These are phyloP conservation scores for Coemansia sp. DNA, from an alignment of 192 early-diverging fungal species.

Conservation along the genomic window DNA sequence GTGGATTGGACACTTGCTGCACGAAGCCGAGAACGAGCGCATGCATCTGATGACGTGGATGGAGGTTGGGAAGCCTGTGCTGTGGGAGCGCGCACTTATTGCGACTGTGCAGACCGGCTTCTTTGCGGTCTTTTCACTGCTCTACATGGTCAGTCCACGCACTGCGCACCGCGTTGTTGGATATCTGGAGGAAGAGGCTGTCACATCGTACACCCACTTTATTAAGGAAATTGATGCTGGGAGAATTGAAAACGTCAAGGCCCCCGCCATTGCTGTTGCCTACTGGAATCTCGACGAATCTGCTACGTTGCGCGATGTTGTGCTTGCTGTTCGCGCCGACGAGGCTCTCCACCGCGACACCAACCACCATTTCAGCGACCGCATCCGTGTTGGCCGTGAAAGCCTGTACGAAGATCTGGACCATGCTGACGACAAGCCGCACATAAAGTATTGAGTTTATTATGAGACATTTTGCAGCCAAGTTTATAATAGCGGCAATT, in stretches of 20 bases:
- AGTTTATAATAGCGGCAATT: no score
- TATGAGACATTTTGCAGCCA: no score
- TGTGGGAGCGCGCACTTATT: constrained; percentile 68
- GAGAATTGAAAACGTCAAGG: constrained; percentile 65
- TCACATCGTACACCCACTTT: constrained; percentile 87
- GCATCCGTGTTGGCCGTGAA: constrained; percentile 57
- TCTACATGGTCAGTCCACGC: constrained; percentile 79
- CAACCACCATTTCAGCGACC: constrained; percentile 85
- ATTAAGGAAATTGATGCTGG: constrained; percentile 83
- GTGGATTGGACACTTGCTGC: constrained; percentile 87
- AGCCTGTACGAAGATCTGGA: constrained; percentile 57
- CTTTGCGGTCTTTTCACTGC: constrained; percentile 85
- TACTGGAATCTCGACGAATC: constrained; percentile 76
- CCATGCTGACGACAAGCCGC: constrained; percentile 24
- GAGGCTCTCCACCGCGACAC: constrained; percentile 88
- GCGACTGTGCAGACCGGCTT: constrained; percentile 85
- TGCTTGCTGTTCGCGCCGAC: constrained; percentile 85
- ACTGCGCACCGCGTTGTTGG: constrained; percentile 88
- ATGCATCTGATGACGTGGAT: constrained; percentile 81
- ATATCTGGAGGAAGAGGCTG: constrained; percentile 93
- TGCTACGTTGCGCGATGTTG: constrained; percentile 79
- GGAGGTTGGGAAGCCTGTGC: constrained; percentile 64
- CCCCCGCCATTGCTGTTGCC: constrained; percentile 83
- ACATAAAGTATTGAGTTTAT: constrained; percentile 26
- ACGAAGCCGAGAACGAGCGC: constrained; percentile 91